A percentile compares a stretch with the other conserved stretches of the same genome.
These are phyloP conservation scores for Rhynchosporium agropyri DNA, from an alignment of 2,329 filamentous ascomycete species.

Conservation along the genomic window DNA sequence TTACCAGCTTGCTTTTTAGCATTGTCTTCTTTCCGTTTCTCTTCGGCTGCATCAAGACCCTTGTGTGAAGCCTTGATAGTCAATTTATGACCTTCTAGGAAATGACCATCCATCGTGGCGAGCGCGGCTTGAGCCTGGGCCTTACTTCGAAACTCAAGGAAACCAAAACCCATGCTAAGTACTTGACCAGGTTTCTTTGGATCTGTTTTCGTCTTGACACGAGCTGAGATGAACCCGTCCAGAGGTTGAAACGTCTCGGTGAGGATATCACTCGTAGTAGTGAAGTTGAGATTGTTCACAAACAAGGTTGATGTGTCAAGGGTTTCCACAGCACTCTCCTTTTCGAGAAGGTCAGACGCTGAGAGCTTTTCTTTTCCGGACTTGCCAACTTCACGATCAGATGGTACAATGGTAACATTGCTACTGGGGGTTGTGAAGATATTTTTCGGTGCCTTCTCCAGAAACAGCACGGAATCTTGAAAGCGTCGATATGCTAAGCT, in stretches of 20 bases:
- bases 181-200: slow-evolving; percentile 86
- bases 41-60: slow-evolving; percentile 83
- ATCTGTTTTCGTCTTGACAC: slow-evolving; percentile 91
- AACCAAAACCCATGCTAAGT: slow-evolving; percentile 97
- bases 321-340: slow-evolving; percentile 53
- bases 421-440: slow-evolving; percentile 57
- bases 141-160: slow-evolving; percentile 83
- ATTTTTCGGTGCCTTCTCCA: slow-evolving; percentile 90
- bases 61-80: slow-evolving; percentile 86
- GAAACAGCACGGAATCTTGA: slow-evolving; percentile 86
- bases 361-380: slow-evolving; percentile 61
- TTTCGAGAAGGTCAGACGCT: slow-evolving; percentile 68
- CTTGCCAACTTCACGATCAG: slow-evolving; percentile 28
- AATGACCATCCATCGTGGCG: slow-evolving; percentile 83
- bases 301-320: slow-evolving; percentile 80
- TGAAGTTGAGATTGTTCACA: slow-evolving; percentile 91
- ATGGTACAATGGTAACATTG: slow-evolving; percentile 25
- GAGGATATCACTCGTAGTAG: slow-evolving; percentile 77
- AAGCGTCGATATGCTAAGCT: slow-evolving; percentile 87
- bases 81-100: slow-evolving; percentile 84
- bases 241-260: slow-evolving; percentile 77
- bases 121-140: slow-evolving; percentile 78
- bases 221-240: slow-evolving; percentile 85
- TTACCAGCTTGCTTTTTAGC: slow-evolving; percentile 77
- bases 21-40: slow-evolving; percentile 79